These are phyloP conservation scores for Aspergillus haitiensis DNA, from an alignment of 495 filamentous ascomycete genomes.

Conservation along the genomic window DNA sequence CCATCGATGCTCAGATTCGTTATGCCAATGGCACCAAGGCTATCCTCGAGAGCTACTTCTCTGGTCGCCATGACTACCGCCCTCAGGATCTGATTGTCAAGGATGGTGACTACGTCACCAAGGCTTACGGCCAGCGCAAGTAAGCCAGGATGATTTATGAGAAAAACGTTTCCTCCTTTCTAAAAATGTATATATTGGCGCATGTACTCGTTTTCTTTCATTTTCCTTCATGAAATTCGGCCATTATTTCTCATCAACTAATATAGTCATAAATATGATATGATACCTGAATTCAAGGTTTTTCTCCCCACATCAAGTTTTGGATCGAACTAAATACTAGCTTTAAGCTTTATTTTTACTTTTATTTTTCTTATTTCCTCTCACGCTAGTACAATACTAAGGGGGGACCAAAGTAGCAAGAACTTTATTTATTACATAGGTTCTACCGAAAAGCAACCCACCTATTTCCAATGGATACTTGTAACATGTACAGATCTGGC, in stretches of 20 bases:
- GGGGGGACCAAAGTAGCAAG: no score
- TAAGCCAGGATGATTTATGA: conserved; percentile 21
- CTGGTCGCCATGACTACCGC: conserved; percentile 81
- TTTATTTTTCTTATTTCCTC: no score
- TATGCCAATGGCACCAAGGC: conserved; percentile 87
- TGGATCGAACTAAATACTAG: no score
- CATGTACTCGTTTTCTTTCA: conserved; percentile 17
- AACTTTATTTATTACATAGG: no score
- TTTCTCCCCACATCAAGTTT: background rate
- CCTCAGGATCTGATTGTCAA: conserved; percentile 91
- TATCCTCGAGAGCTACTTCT: conserved; percentile 89
- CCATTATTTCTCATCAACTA: no score
- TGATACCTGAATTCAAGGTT: conserved; percentile 18
- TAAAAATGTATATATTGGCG: conserved; percentile 19
- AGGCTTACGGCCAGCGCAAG: conserved; percentile 84
- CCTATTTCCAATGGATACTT: no score
- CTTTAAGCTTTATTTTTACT: no score
- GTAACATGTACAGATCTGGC: no score
- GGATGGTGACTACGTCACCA: conserved; percentile 91
- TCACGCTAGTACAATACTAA: no score
- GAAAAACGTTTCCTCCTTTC: conserved; percentile 8
- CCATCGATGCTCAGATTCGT: conserved; percentile 93
- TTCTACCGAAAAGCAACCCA: no score
- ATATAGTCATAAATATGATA: conserved; percentile 4
- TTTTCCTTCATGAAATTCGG: background rate